Conservation (phyloP, 2,329 filamentous ascomycete species). For the Venturiaceae sp. region DNA sequence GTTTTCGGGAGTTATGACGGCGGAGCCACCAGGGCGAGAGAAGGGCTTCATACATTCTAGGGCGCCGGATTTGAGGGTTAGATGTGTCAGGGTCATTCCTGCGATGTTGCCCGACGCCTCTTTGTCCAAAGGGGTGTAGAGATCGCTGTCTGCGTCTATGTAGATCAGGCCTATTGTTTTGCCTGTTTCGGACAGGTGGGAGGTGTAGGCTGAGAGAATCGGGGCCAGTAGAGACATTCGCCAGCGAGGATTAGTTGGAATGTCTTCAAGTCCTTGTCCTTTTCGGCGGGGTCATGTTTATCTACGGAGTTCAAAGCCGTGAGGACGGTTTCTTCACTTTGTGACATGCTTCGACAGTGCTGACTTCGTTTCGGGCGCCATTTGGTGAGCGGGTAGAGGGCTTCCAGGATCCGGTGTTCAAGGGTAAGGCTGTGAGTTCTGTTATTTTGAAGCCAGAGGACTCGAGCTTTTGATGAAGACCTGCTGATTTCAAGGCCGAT, state of each 20-base stretch:
- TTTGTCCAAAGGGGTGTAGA: slow-evolving; percentile 11
- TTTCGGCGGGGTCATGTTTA: background rate
- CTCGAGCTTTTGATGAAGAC: too few species aligned
- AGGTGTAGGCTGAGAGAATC: slow-evolving; percentile 11
- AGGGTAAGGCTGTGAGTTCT: too few species aligned
- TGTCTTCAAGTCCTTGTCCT: background rate
- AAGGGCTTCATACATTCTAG: slow-evolving; percentile 5
- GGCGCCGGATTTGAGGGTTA: slow-evolving; percentile 10
- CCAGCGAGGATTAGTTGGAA: slow-evolving; percentile 13
- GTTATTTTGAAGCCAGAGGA: too few species aligned
- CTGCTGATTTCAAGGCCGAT: too few species aligned
- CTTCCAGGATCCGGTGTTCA: too few species aligned
- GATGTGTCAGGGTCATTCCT: slow-evolving; percentile 17
- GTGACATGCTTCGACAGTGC: slow-evolving; percentile 9
- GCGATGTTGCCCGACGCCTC: slow-evolving; percentile 13
- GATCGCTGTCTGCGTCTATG: slow-evolving; percentile 15
- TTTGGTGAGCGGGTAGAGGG: slow-evolving; percentile 9
- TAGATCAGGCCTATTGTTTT: slow-evolving; percentile 12
- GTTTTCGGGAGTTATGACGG: too few species aligned
- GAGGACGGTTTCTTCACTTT: slow-evolving; percentile 1
- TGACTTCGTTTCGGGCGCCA: slow-evolving; percentile 13
- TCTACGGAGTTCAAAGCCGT: background rate
- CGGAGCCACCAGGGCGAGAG: background rate
- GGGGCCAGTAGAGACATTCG: slow-evolving; percentile 15
- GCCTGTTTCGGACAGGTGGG: slow-evolving; percentile 5